Evolutionary conservation across 352 stramenopile species (phyloP).

Genomic region (Pythium aristosporum): DNA sequence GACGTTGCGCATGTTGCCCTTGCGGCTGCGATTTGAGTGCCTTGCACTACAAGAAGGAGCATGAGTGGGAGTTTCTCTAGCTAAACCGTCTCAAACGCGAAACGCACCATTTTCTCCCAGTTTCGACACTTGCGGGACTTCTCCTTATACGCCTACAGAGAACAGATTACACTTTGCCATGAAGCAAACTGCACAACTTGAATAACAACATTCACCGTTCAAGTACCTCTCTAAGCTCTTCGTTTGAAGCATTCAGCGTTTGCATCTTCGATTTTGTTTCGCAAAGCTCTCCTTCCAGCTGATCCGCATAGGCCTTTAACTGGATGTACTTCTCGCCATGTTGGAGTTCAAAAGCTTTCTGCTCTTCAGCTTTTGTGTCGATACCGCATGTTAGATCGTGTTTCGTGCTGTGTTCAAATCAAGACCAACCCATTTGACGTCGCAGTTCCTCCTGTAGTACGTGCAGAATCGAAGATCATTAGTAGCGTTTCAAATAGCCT

Average conservation of each 20-base stretch:
- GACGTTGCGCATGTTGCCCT: slow-evolving; percentile 26
- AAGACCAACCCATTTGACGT: slow-evolving; percentile 63
- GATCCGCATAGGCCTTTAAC: slow-evolving; percentile 83
- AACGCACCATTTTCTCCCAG: slow-evolving; percentile 83
- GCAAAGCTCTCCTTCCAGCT: slow-evolving; percentile 76
- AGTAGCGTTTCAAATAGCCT: background rate
- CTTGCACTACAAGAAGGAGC: slow-evolving; percentile 49
- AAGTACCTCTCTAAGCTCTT: slow-evolving; percentile 71
- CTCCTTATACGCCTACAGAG: slow-evolving; percentile 76
- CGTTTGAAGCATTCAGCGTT: slow-evolving; percentile 63
- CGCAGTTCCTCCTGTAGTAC: slow-evolving; percentile 51
- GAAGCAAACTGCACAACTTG: background rate
- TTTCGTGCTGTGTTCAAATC: background rate
- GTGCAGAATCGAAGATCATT: background rate
- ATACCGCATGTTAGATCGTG: background rate
- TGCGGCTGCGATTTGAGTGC: slow-evolving; percentile 53
- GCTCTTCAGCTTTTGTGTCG: slow-evolving; percentile 56
- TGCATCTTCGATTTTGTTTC: slow-evolving; percentile 85
- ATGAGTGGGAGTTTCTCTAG: background rate
- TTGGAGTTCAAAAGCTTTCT: slow-evolving; percentile 77
- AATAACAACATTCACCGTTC: no score
- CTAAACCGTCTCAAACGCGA: background rate
- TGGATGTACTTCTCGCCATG: slow-evolving; percentile 87
- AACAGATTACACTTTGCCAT: background rate
- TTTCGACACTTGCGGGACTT: slow-evolving; percentile 85